Conservation (phyloP, 768 basidiomycete genomes). For the Crepidotus variabilis region DNA sequence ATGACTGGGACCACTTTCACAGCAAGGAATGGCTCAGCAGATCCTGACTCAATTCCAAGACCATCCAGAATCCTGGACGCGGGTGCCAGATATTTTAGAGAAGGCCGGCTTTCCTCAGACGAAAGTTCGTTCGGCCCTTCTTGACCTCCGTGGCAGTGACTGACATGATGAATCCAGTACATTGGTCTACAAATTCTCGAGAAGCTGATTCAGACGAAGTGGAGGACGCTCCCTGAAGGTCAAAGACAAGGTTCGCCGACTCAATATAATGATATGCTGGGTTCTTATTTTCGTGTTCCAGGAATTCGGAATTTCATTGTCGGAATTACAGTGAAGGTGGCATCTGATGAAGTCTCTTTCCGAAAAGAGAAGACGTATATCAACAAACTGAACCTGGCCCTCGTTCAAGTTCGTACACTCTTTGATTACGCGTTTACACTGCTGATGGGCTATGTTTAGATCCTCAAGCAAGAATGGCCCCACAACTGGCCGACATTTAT, state of each 20-base stretch:
- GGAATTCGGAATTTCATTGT: conserved; percentile 98
- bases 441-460: conserved; percentile 44
- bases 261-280: not conserved
- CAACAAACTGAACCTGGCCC: conserved; percentile 94
- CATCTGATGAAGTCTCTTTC: conserved; percentile 85
- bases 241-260: conserved; percentile 74
- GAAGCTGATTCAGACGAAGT: conserved; percentile 89
- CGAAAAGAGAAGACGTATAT: conserved; percentile 92
- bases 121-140: conserved; percentile 48
- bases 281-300: conserved; percentile 16
- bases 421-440: not conserved
- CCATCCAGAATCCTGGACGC: conserved; percentile 93
- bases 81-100: conserved; percentile 92
- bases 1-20: conserved; percentile 9
- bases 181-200: conserved; percentile 97
- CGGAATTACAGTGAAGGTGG: conserved; percentile 86
- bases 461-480: conserved; percentile 99
- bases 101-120: conserved; percentile 79
- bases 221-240: conserved; percentile 93
- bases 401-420: conserved; percentile 72
- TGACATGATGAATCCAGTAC: conserved; percentile 51
- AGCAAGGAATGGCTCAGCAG: conserved; percentile 96
- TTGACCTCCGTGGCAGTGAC: not conserved
- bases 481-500: conserved; percentile 99
- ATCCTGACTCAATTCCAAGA: conserved; percentile 96